Conservation (phyloP, 176 grass and related monocot genomes). For the Ensete ventricosum region DNA sequence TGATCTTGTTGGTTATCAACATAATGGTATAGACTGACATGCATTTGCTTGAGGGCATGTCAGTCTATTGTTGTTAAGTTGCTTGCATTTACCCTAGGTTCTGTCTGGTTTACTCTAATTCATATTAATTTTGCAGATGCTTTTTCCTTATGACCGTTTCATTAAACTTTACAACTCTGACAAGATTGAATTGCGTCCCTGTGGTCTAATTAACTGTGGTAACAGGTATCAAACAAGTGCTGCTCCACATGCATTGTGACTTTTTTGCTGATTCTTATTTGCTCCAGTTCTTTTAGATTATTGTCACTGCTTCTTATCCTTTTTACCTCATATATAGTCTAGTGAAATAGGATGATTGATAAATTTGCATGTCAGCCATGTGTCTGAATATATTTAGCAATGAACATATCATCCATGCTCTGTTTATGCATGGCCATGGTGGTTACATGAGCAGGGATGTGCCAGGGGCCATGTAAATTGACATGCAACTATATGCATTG, state of each 20-base stretch:
- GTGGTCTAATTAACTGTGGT: conserved; percentile 72
- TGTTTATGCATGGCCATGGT: too few species aligned
- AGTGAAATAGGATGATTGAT: too few species aligned
- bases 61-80: conserved; percentile 13
- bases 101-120: conserved; percentile 17
- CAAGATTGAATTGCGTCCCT: conserved; percentile 56
- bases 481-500: too few species aligned
- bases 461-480: too few species aligned
- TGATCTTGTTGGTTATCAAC: conserved; percentile 5
- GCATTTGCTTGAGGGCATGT: neutral
- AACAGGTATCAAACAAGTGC: conserved; percentile 61
- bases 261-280: neutral
- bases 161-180: conserved; percentile 64
- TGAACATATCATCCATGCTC: too few species aligned
- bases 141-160: conserved; percentile 64
- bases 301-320: too few species aligned
- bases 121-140: conserved; percentile 36
- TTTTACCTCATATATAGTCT: too few species aligned
- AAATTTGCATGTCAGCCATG: too few species aligned
- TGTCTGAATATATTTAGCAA: too few species aligned
- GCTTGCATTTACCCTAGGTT: conserved; percentile 7
- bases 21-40: neutral
- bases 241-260: conserved; percentile 11
- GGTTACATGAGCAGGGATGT: too few species aligned
- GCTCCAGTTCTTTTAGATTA: neutral